These are phyloP conservation scores for Kregervanrija delftensis DNA, from an alignment of 805 yeast genomes.

Conservation along the genomic window DNA sequence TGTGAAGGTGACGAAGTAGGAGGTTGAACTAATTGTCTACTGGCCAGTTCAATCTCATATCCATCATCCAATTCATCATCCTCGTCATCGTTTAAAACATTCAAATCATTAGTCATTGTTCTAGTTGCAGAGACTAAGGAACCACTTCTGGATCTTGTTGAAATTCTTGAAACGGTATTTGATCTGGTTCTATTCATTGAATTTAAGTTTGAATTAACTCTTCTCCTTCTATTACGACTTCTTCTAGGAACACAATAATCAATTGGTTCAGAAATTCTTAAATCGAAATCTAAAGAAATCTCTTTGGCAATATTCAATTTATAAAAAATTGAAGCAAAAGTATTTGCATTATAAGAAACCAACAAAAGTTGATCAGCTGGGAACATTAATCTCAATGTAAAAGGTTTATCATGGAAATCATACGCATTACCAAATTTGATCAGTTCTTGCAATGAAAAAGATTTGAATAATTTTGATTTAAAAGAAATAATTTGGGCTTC, in stretches of 20 bases:
- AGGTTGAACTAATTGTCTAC: conserved; percentile 4
- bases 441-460: conserved; percentile 27
- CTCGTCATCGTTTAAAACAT: conserved; percentile 3
- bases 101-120: too few species aligned
- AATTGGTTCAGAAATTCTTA: conserved; percentile 17
- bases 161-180: background rate
- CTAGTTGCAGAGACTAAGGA: background rate
- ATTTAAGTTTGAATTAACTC: conserved; percentile 1
- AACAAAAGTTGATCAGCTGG: conserved; percentile 23
- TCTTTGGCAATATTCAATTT: conserved; percentile 27
- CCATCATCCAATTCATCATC: conserved; percentile 9
- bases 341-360: conserved; percentile 22
- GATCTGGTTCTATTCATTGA: conserved; percentile 5
- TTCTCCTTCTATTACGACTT: conserved; percentile 6
- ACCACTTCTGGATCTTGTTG: conserved; percentile 4
- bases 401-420: conserved; percentile 24
- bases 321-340: conserved; percentile 23
- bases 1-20: background rate
- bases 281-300: conserved; percentile 26
- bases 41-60: too few species aligned
- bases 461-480: conserved; percentile 3
- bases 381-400: conserved; percentile 24
- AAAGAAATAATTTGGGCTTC: conserved; percentile 4
- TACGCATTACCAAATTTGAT: conserved; percentile 26
- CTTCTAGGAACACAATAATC: conserved; percentile 28